Base-by-base conservation (phyloP, 2,329 filamentous ascomycete genomes). In the Exophiala dermatitidis region DNA sequence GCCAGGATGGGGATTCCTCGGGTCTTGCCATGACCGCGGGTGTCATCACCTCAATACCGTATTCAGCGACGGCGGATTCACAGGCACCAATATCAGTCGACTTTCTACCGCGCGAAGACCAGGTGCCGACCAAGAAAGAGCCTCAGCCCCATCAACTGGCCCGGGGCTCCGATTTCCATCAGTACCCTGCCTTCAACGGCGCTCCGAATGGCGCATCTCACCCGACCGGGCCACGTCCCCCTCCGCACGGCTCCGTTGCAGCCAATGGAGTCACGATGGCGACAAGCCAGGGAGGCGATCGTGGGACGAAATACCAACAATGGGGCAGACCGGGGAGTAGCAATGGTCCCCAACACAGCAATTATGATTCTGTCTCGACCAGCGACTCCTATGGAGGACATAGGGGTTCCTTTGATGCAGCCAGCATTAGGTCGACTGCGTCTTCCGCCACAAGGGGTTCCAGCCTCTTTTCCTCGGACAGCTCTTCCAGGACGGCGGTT, bases 11-110 rank as follows among this genome's bases (percentile, higher is more conserved):
- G n/a, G 79, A 83, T 63, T 63, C 67, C 46, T 72, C 77, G 56
- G 83, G 81, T 54, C 72, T 90, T 57, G 85, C 86, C 66, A 83
- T 84, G 74, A 84, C 82, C 66, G 85, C 89, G 33, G 90, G 89
- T 54, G 82, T 91, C 54, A 88, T 95, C 65, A 89, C 89, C 33
- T 85, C 88, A 30, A 90, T 96, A 60, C 88, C 90, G 32, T 95
- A 94, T 74, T 88, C 95, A 63, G 82, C 75, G 64, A 76, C 85
- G 31, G 68, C 79, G 50, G 85, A 87, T 67, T 79, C 78, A 46
- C 82, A 81, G 65, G 85, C 83, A 28, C 85, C 88, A 3, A 79
- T 88, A 54, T 73, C 85, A 37, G 77, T 88, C 65, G 86, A 94
- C 43, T 87, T 86, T 66, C 74, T 88, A 41, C 83, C 85, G 46